Evolutionary conservation across 306 rosid genomes (phyloP).

Genomic region (Myrica gale): DNA sequence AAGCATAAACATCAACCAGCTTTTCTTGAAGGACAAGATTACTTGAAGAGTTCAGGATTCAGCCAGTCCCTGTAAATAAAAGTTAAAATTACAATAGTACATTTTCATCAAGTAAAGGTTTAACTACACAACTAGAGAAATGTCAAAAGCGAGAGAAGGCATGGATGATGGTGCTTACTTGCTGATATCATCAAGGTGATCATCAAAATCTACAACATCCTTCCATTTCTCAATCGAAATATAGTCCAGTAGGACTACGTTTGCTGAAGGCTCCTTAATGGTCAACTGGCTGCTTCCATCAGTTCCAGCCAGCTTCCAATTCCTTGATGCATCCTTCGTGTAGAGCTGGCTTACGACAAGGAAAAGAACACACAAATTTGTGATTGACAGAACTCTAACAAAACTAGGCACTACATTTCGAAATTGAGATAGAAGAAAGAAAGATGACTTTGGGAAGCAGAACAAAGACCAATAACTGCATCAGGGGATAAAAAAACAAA

Average conservation of each 20-base stretch:
- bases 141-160: neutral
- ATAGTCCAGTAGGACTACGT: conserved; percentile 72
- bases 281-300: conserved; percentile 59
- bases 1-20: conserved; percentile 28
- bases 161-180: conserved; percentile 44
- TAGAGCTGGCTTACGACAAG: conserved; percentile 55
- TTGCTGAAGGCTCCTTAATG: conserved; percentile 78
- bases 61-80: conserved; percentile 76
- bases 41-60: conserved; percentile 87
- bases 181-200: conserved; percentile 95
- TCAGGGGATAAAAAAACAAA: neutral
- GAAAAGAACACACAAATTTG: neutral
- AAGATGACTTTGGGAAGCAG: neutral
- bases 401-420: neutral
- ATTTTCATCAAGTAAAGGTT: neutral
- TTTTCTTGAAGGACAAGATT: conserved; percentile 24
- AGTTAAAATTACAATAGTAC: neutral
- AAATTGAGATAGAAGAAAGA: neutral
- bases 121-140: neutral
- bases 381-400: neutral
- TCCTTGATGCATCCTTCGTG: conserved; percentile 77
- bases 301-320: conserved; percentile 73
- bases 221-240: conserved; percentile 77
- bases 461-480: neutral
- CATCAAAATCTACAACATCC: conserved; percentile 80